Evolutionary conservation across 2,329 filamentous ascomycete species (phyloP).

Genomic region (Emergomyces pasteurianus): DNA sequence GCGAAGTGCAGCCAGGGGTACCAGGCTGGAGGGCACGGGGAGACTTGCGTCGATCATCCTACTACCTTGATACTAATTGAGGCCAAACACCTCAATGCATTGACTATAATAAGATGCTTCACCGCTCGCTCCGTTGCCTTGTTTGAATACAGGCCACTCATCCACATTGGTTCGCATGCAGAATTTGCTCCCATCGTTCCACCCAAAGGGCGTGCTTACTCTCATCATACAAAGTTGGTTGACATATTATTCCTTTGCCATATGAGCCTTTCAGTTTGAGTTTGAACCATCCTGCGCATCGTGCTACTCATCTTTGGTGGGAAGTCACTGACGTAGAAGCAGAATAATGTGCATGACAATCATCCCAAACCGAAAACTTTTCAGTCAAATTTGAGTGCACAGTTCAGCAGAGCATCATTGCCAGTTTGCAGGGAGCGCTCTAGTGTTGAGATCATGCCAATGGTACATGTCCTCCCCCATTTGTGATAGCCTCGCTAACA

Average conservation of each 20-base stretch:
- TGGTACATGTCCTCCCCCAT: neutral
- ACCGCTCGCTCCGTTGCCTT: neutral
- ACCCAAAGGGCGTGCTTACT: neutral
- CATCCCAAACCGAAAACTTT: neutral
- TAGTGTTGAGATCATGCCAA: neutral
- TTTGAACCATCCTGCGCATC: neutral
- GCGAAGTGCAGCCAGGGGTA: neutral
- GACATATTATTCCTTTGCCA: neutral
- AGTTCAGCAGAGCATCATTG: neutral
- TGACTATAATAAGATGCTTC: neutral
- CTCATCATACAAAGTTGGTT: neutral
- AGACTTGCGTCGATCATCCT: neutral
- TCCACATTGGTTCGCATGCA: neutral
- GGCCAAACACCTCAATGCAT: neutral
- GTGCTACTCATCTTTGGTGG: neutral
- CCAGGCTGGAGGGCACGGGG: neutral
- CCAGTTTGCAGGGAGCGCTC: neutral
- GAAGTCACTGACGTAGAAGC: neutral
- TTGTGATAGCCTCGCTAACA: neutral
- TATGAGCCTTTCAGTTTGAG: neutral
- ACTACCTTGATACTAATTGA: too few species aligned
- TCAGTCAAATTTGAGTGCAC: neutral
- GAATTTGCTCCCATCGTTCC: neutral
- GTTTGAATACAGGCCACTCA: neutral
- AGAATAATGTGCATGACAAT: neutral